These are phyloP conservation scores for Voacanga thouarsii DNA, from an alignment of 257 asterid species.

Conservation along the genomic window DNA sequence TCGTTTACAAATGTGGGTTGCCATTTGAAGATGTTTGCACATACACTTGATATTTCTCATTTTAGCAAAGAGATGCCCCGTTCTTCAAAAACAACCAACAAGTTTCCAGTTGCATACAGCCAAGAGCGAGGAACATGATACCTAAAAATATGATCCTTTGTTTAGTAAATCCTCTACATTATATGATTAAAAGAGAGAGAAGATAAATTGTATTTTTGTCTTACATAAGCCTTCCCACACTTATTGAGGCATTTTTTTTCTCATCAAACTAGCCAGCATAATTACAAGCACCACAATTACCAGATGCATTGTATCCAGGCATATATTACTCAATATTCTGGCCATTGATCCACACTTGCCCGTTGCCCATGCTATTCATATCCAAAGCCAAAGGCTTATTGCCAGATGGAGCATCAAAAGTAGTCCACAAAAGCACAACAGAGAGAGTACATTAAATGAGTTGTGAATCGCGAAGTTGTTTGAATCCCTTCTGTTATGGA, in stretches of 20 bases:
- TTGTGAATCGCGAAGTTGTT: background rate
- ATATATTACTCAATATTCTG: conserved; percentile 81
- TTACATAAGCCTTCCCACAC: conserved; percentile 85
- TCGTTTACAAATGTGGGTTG: conserved; percentile 61
- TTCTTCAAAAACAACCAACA: conserved; percentile 83
- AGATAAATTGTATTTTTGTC: background rate
- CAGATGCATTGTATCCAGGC: conserved; percentile 80
- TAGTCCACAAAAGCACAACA: conserved; percentile 45
- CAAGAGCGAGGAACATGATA: conserved; percentile 94
- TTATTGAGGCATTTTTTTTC: conserved; percentile 71
- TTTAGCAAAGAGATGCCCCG: conserved; percentile 73
- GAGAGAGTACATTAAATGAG: background rate
- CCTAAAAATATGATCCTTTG: conserved; percentile 38
- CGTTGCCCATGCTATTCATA: conserved; percentile 90
- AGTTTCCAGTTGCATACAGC: conserved; percentile 70
- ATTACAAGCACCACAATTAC: conserved; percentile 64
- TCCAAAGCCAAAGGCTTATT: conserved; percentile 89
- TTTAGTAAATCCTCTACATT: conserved; percentile 8
- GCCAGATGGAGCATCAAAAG: conserved; percentile 80
- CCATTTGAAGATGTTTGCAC: conserved; percentile 80
- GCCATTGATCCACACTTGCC: conserved; percentile 96
- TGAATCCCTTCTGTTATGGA: background rate
- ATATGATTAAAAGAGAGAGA: background rate
- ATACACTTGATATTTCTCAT: conserved; percentile 67
- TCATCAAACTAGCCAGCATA: conserved; percentile 72